These are phyloP conservation scores for Clavariopsis aquatica DNA, from an alignment of 495 filamentous ascomycete species.

Conservation along the genomic window DNA sequence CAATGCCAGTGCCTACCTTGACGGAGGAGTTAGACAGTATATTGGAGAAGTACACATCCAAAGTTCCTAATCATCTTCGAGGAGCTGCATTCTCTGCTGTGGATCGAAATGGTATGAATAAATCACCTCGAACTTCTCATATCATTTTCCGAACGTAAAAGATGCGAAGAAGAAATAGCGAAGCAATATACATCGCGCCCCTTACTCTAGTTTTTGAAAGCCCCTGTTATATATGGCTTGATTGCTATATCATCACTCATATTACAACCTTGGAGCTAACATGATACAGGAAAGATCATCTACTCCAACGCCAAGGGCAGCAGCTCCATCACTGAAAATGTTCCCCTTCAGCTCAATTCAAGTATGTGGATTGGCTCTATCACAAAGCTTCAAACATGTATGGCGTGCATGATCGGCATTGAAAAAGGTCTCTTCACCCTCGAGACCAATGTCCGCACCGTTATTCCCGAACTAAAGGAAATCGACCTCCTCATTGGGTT, in stretches of 20 bases:
- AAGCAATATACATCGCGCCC: too few relatives aligned
- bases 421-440: conserved; percentile 43
- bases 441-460: conserved; percentile 38
- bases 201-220: too few relatives aligned
- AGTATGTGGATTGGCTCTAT: conserved; percentile 40
- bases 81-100: conserved; percentile 29
- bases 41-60: conserved; percentile 20
- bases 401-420: conserved; percentile 43
- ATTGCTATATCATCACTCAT: too few relatives aligned
- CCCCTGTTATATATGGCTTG: too few relatives aligned
- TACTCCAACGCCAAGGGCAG: conserved; percentile 24
- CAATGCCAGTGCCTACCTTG: conserved; percentile 21
- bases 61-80: conserved; percentile 18
- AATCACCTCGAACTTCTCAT: too few relatives aligned
- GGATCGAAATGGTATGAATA: conserved; percentile 16
- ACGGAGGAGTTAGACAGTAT: conserved; percentile 30
- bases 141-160: neutral
- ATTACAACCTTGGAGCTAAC: too few relatives aligned
- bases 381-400: conserved; percentile 44
- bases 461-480: conserved; percentile 40
- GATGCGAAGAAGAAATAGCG: too few relatives aligned
- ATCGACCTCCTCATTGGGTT: conserved; percentile 42
- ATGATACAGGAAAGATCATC: conserved; percentile 16
- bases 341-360: conserved; percentile 21
- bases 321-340: conserved; percentile 18